Evolutionary conservation across 1,284 basidiomycete species (phyloP), one percentile per base, ranked within the genome.

Genomic region (Cerioporus squamosus): DNA sequence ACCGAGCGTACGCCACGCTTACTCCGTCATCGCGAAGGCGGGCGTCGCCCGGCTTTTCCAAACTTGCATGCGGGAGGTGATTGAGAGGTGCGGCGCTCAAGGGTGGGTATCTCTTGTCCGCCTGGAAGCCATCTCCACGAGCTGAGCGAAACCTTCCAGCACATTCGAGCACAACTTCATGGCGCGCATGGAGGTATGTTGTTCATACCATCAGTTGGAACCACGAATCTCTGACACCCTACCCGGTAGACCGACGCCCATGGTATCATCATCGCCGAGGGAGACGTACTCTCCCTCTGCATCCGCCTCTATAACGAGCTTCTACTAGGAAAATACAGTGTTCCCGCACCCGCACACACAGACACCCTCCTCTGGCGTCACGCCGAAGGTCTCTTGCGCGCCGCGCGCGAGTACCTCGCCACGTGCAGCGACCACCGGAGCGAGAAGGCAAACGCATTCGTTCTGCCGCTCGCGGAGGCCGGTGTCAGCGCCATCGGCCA

Each of bases 131-230:
- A 9, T 18, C n/a, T n/a, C 20, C 40, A n/a, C 20, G 4, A 7
- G 20, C 44, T 26, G 44, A 46, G n/a, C 22, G 5, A 46, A n/a
- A 5, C 5, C 9, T 1, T 23, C 17, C 31, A 50, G 47, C 12
- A 81, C 78, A 1, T 83, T 83, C 54, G 80, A 81, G 53, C 77
- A 81, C 56, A 85, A 85, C 66, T 78, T 79, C 53, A 78, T 85
- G 75, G 77, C 77, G 5, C 74, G 73, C 39, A 77, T 79, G 39
- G 81, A 42, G 15, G 40, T 42, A 42, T 12, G 40, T 42, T 5
- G 39, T 40, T 40, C n/a, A n/a, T n/a, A n/a, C n/a, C 17, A 9
- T 42, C 40, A 40, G 29, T 36, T 14, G 5, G 1, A 42, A 2
- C 12, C 40, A 7, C 6, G 40, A 18, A 18, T 2, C 12, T 1